These are phyloP conservation scores for Hypoxylon perforatum DNA, from an alignment of 495 filamentous ascomycete species.

Conservation along the genomic window DNA sequence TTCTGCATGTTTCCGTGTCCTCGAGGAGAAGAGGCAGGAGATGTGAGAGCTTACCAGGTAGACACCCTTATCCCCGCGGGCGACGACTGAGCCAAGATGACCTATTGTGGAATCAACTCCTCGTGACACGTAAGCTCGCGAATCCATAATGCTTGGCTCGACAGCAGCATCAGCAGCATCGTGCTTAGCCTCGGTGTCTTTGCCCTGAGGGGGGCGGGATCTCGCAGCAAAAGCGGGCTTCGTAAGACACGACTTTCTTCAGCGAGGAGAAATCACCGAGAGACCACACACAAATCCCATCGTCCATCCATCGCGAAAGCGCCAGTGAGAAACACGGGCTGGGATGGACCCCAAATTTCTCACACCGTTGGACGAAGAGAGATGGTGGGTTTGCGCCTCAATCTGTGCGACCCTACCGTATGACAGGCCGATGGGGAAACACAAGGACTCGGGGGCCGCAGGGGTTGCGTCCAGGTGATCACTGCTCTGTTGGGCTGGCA, in stretches of 20 bases:
- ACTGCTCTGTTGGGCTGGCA: slow-evolving; percentile 22
- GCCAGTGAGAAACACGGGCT: slow-evolving; percentile 7
- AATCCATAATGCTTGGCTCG: slow-evolving; percentile 1
- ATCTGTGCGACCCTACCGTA: slow-evolving; percentile 17
- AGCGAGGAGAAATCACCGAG: slow-evolving; percentile 28
- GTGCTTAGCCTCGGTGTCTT: slow-evolving; percentile 16
- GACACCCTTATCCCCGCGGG: slow-evolving; percentile 12
- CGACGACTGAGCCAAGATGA: slow-evolving; percentile 7
- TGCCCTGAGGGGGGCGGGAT: slow-evolving; percentile 19
- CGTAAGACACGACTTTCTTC: too few relatives aligned
- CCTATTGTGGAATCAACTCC: slow-evolving; percentile 12
- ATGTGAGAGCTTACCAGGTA: background rate
- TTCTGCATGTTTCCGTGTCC: slow-evolving; percentile 28
- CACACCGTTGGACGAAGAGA: background rate
- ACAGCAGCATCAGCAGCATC: background rate
- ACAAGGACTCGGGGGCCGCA: slow-evolving; percentile 16
- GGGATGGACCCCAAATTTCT: background rate
- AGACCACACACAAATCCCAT: slow-evolving; percentile 14
- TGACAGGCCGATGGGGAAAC: slow-evolving; percentile 17
- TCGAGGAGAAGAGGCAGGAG: slow-evolving; percentile 7
- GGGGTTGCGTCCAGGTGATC: slow-evolving; percentile 26
- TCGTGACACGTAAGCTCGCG: slow-evolving; percentile 11
- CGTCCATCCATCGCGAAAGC: slow-evolving; percentile 4
- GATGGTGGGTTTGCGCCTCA: slow-evolving; percentile 15
- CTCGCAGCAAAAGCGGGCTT: slow-evolving; percentile 25